Evolutionary conservation across 345 rosid genomes (phyloP).

Genomic region (Gossypium raimondii): DNA sequence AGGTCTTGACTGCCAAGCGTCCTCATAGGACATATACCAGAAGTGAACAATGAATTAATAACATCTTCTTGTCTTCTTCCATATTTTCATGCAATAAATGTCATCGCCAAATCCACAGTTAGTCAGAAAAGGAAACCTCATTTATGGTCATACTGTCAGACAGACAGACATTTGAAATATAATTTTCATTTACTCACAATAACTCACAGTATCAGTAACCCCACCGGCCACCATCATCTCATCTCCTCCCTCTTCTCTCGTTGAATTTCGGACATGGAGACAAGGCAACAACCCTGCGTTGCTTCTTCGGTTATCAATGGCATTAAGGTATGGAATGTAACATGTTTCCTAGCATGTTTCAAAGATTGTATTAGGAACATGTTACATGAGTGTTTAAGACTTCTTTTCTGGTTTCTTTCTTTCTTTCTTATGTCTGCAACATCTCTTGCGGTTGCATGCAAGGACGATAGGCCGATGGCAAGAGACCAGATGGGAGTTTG

Average conservation of each 20-base stretch:
- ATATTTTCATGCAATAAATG: not conserved
- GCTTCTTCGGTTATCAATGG: not conserved
- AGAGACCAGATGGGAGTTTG: not conserved
- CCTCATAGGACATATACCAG: not conserved
- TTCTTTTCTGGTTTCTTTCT: not conserved
- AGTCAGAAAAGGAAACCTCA: not conserved
- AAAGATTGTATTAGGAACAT: not conserved
- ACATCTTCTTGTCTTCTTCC: not conserved
- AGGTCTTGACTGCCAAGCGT: not conserved
- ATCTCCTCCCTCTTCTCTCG: not conserved
- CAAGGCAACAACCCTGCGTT: not conserved
- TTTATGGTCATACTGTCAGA: not conserved
- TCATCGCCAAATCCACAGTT: not conserved
- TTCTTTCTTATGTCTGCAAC: not conserved
- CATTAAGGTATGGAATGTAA: not conserved
- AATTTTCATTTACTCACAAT: not conserved
- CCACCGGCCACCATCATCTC: not conserved
- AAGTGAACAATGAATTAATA: not conserved
- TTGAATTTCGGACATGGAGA: not conserved
- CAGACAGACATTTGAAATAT: not conserved
- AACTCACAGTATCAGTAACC: not conserved
- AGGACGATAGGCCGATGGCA: not conserved
- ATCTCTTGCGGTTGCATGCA: not conserved
- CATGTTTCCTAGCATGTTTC: not conserved
- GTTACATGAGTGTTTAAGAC: too few relatives aligned